Conservation (phyloP, 257 asterid genomes). For the Solanum tacnaense region DNA sequence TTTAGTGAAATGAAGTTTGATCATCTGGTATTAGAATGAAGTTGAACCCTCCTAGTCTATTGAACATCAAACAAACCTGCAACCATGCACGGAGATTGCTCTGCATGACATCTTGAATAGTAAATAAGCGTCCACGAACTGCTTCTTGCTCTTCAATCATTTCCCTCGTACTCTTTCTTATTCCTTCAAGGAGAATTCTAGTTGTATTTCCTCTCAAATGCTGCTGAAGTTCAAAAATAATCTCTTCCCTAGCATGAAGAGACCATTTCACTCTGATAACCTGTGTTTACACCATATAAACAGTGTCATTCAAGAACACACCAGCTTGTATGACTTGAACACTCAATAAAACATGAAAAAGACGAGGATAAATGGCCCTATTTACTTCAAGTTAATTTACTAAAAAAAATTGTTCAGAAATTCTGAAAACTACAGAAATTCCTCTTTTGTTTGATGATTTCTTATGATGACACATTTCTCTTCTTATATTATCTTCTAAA, state of each 20-base stretch:
- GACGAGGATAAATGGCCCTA: neutral
- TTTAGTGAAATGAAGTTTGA: neutral
- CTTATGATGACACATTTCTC: neutral
- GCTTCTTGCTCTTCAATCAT: slow-evolving; percentile 99
- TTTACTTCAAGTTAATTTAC: neutral
- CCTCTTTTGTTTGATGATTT: neutral
- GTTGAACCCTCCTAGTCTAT: neutral
- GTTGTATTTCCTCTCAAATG: slow-evolving; percentile 70
- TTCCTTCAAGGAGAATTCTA: slow-evolving; percentile 57
- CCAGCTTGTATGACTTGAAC: neutral
- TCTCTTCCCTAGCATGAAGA: slow-evolving; percentile 96
- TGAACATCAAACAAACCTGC: slow-evolving; percentile 45
- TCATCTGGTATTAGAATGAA: neutral
- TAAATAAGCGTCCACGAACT: slow-evolving; percentile 86
- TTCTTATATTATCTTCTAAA: neutral
- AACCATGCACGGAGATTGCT: slow-evolving; percentile 89
- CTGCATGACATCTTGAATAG: slow-evolving; percentile 99
- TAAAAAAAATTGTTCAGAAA: neutral
- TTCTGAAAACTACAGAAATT: neutral
- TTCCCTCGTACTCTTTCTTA: slow-evolving; percentile 72
- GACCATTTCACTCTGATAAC: slow-evolving; percentile 97
- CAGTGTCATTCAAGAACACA: neutral
- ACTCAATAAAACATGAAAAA: neutral
- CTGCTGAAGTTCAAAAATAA: slow-evolving; percentile 85
- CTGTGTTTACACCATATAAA: slow-evolving; percentile 17